Conservation (phyloP, 2,329 filamentous ascomycete genomes). For the Lasiodiplodia citricola region DNA sequence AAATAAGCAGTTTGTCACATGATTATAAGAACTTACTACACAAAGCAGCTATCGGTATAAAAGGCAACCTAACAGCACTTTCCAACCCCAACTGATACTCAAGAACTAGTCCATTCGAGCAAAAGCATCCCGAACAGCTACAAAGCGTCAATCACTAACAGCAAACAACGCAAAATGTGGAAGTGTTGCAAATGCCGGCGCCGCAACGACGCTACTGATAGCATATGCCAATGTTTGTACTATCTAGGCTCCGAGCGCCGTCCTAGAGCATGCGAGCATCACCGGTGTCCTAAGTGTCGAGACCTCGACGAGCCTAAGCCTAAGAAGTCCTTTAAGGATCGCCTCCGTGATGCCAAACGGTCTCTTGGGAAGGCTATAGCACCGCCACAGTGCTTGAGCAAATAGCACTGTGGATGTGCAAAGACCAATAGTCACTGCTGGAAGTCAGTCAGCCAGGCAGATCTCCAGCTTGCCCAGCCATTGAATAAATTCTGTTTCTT, state of each 20-base stretch:
- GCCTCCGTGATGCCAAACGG: not conserved
- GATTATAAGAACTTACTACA: not conserved
- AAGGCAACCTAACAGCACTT: not conserved
- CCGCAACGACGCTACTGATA: no score
- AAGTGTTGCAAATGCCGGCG: not conserved
- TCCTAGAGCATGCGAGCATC: no score
- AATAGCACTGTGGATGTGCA: not conserved
- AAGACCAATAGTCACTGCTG: not conserved
- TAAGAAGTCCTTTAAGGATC: not conserved
- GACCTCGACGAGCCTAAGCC: no score
- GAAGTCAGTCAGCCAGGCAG: not conserved
- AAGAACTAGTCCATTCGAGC: not conserved
- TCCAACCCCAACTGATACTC: not conserved
- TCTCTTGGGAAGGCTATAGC: no score
- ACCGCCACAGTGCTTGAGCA: no score
- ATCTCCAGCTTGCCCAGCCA: not conserved
- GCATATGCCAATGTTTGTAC: no score
- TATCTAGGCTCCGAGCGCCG: no score
- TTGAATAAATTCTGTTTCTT: not conserved
- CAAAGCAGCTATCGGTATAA: not conserved
- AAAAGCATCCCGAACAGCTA: not conserved
- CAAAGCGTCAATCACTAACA: not conserved
- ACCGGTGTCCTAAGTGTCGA: no score
- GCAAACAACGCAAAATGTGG: not conserved
- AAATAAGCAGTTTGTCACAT: not conserved